A percentile compares a stretch with the other conserved stretches of the same genome.
These are phyloP conservation scores for Magnaporthiopsis poae DNA, from an alignment of 2,329 filamentous ascomycete species.

Conservation along the genomic window DNA sequence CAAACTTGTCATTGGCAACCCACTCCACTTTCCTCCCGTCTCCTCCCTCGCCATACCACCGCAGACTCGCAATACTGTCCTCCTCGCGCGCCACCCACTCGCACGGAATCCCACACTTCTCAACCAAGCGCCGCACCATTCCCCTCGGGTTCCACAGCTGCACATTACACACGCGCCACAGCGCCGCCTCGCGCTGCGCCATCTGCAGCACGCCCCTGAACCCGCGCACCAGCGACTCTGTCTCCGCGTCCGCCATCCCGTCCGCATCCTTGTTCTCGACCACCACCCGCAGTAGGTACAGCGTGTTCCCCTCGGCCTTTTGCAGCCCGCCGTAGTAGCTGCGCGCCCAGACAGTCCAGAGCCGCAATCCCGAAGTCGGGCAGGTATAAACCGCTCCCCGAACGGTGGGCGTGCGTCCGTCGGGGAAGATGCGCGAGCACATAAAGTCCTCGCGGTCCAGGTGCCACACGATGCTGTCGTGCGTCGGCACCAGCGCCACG, in stretches of 20 bases:
- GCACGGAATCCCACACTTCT: constrained; percentile 37
- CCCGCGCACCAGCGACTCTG: constrained; percentile 36
- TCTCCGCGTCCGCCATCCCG: constrained; percentile 26
- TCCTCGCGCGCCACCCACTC: constrained; percentile 46
- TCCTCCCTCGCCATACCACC: constrained; percentile 49
- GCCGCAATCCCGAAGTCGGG: constrained; percentile 38
- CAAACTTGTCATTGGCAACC: constrained; percentile 69
- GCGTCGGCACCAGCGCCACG: constrained; percentile 60
- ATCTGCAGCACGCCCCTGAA: constrained; percentile 55
- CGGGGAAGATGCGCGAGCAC: constrained; percentile 46
- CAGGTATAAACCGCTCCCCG: constrained; percentile 63
- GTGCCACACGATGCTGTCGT: constrained; percentile 64
- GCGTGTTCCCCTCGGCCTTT: constrained; percentile 49
- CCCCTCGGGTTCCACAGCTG: constrained; percentile 75
- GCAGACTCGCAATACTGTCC: constrained; percentile 61
- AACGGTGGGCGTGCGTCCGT: constrained; percentile 40
- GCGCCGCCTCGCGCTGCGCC: constrained; percentile 59
- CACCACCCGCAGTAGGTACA: constrained; percentile 61
- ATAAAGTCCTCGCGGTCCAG: constrained; percentile 74
- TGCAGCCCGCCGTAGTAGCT: constrained; percentile 50
- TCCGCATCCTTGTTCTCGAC: constrained; percentile 28
- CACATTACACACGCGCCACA: constrained; percentile 61
- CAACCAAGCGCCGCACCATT: constrained; percentile 37
- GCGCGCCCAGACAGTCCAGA: constrained; percentile 67
- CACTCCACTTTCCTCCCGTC: constrained; percentile 52